Conservation (phyloP, 352 stramenopile species). For the Phytophthora hibernalis region DNA sequence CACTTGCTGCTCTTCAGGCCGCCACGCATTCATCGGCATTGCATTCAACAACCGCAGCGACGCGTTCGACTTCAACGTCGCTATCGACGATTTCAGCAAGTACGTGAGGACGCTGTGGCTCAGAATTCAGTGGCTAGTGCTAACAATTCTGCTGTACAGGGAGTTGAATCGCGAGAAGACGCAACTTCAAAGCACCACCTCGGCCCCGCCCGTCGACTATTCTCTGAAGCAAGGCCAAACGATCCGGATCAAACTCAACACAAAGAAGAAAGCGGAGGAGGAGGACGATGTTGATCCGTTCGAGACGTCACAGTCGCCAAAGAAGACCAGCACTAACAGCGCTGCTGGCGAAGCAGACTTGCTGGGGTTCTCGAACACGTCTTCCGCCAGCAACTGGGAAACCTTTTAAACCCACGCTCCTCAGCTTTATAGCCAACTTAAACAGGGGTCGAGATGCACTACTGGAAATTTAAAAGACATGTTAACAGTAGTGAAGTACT, state of each 20-base stretch:
- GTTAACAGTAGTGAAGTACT: too few relatives aligned
- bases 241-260: slow-evolving; percentile 90
- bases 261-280: slow-evolving; percentile 55
- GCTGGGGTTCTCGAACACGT: slow-evolving; percentile 43
- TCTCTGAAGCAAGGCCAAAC: slow-evolving; percentile 93
- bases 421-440: neutral
- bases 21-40: slow-evolving; percentile 94
- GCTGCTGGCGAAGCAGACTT: slow-evolving; percentile 36
- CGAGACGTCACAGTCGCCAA: slow-evolving; percentile 25
- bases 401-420: slow-evolving; percentile 52
- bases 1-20: slow-evolving; percentile 41
- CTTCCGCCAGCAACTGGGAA: slow-evolving; percentile 56
- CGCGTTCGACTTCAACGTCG: slow-evolving; percentile 95
- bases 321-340: slow-evolving; percentile 29
- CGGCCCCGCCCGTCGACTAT: slow-evolving; percentile 82
- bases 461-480: too few relatives aligned
- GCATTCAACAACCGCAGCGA: slow-evolving; percentile 95
- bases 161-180: slow-evolving; percentile 68
- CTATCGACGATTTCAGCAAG: slow-evolving; percentile 90
- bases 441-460: too few relatives aligned
- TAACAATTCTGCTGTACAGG: slow-evolving; percentile 32
- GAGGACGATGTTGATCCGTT: slow-evolving; percentile 40
- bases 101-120: slow-evolving; percentile 22
- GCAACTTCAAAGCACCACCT: slow-evolving; percentile 41
- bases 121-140: neutral